These are phyloP conservation scores for Acacia pycnantha DNA, from an alignment of 331 rosid species.

Conservation along the genomic window DNA sequence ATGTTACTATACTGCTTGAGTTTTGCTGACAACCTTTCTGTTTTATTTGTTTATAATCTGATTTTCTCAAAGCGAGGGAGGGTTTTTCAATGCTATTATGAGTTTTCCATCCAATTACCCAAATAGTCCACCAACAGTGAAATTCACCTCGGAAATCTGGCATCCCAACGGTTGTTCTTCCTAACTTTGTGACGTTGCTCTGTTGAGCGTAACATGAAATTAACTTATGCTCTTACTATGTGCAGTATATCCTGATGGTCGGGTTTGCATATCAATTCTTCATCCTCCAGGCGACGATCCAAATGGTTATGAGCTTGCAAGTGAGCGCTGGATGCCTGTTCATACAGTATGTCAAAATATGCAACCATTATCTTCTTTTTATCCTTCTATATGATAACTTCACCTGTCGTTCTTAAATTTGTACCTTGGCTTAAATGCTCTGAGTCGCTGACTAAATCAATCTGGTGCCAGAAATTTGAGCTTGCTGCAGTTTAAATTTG, in stretches of 20 bases:
- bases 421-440: slow-evolving; percentile 5
- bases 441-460: slow-evolving; percentile 4
- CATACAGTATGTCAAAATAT: slow-evolving; percentile 70
- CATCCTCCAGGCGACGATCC: slow-evolving; percentile 99
- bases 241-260: slow-evolving; percentile 96
- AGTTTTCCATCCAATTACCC: slow-evolving; percentile 92
- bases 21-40: slow-evolving; percentile 16
- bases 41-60: slow-evolving; percentile 6
- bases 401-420: background rate
- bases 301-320: slow-evolving; percentile 98
- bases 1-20: slow-evolving; percentile 1
- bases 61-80: slow-evolving; percentile 66
- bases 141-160: slow-evolving; percentile 89
- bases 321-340: slow-evolving; percentile 99
- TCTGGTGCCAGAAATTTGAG: background rate
- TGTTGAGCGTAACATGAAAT: background rate
- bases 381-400: background rate
- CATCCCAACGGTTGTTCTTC: slow-evolving; percentile 85
- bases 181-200: slow-evolving; percentile 2
- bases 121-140: slow-evolving; percentile 93
- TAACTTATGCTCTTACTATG: slow-evolving; percentile 22
- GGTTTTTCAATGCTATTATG: slow-evolving; percentile 97
- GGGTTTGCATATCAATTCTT: slow-evolving; percentile 98
- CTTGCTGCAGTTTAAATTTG: slow-evolving; percentile 1
- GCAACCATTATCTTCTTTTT: background rate